A percentile compares a stretch with the other conserved stretches of the same genome.
Evolutionary conservation across 257 asterid species (phyloP).

Genomic region (Agastache rugosa): DNA sequence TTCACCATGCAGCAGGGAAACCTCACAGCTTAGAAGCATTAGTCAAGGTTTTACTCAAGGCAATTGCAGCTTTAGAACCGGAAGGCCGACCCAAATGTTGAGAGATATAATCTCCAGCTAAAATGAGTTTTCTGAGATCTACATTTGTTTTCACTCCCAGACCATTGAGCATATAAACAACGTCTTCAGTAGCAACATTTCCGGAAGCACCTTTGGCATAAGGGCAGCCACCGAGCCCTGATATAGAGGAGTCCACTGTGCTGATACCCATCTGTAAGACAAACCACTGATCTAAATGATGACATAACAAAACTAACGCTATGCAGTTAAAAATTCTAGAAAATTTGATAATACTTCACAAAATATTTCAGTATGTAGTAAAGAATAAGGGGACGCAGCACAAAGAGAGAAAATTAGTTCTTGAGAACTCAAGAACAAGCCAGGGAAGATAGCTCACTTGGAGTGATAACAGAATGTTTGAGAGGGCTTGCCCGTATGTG

Average conservation of each 20-base stretch:
- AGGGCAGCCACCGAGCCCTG: conserved; percentile 98
- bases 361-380: background rate
- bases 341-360: background rate
- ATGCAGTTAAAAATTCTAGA: background rate
- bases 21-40: conserved; percentile 75
- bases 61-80: conserved; percentile 83
- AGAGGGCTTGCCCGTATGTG: conserved; percentile 97
- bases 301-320: conserved; percentile 2
- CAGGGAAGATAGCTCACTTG: conserved; percentile 59
- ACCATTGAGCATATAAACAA: conserved; percentile 89
- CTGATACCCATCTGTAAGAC: conserved; percentile 82
- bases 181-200: conserved; percentile 97
- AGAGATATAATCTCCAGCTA: conserved; percentile 87
- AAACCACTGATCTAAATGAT: background rate
- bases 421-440: conserved; percentile 15
- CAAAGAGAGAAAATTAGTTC: conserved; percentile 1
- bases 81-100: conserved; percentile 72
- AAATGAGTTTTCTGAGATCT: conserved; percentile 65
- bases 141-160: conserved; percentile 80
- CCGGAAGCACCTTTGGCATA: conserved; percentile 98
- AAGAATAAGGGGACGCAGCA: background rate
- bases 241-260: conserved; percentile 80
- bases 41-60: conserved; percentile 59
- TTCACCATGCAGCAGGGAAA: conserved; percentile 16
- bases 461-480: conserved; percentile 85